Base-by-base conservation (phyloP, 805 yeast genomes). In the Metahyphopichia silvanorum region DNA sequence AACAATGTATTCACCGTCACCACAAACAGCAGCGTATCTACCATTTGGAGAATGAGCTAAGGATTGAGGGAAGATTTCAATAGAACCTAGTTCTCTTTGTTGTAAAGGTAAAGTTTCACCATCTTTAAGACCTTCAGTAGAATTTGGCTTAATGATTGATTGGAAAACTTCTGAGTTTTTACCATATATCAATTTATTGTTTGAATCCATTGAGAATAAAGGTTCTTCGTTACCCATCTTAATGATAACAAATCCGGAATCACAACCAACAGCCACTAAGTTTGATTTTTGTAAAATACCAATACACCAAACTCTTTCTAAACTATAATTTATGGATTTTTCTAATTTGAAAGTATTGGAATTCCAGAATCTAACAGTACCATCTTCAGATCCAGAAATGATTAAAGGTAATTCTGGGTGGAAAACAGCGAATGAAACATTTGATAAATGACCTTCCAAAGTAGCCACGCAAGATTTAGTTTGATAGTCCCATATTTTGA, bases 281-380 rank as follows among this genome's bases (percentile, higher is more conserved):
- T 86, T 87, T 30, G 86, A 76, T 25, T 72, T 63, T 44, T 80
- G 80, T 49, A 80, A 79, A 28, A 84, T 66, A 22, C 89, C 76
- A 33, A 85, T 78, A 71, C 98, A 89, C 99, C 99, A 93, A 32
- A 93, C 93, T 53, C 99, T 81, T 62, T 93, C 98, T 57, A 91
- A 74, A 31, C 96, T 87, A 55, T 86, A 81, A 63, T 87, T 89
- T 40, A 91, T 68, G 6, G 96, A 80, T 63, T 88, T 88, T 63
- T 91, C 98, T 44, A 91, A 74, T 63, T 86, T 87, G 67, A 91
- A 93, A 21, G 98, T 87, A 55, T 83, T 83, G 15, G 97, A 74
- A 58, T 86, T 91, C 99, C 99, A 93, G 51, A 93, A 75, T 55
- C 89, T 87, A 46, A 93, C 71, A 7, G 96, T 82, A 33, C 95